Conservation (phyloP, 2,329 filamentous ascomycete genomes). For the Calonectria henricotiae region DNA sequence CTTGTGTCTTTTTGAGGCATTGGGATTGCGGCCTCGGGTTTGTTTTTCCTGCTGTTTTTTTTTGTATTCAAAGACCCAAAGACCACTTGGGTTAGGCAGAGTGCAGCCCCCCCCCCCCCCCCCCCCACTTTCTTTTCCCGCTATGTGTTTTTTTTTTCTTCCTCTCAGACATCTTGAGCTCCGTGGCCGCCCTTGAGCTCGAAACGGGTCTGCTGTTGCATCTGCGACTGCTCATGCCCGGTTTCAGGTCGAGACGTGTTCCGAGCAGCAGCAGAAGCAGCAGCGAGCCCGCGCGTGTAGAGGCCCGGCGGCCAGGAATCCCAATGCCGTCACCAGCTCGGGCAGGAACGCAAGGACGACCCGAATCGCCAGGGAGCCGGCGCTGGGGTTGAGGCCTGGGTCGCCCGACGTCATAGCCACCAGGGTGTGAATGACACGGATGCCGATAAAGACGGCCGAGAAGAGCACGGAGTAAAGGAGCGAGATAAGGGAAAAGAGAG, state of each 20-base stretch:
- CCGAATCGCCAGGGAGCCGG: slow-evolving; percentile 29
- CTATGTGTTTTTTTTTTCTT: too few species aligned
- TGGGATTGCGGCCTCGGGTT: too few species aligned
- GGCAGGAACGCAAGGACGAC: slow-evolving; percentile 33
- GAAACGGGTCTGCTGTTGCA: background rate
- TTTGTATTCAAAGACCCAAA: too few species aligned
- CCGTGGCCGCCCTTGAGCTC: slow-evolving; percentile 8
- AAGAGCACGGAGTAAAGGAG: slow-evolving; percentile 32
- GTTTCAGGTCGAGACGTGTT: slow-evolving; percentile 20
- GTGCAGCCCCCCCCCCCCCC: too few species aligned
- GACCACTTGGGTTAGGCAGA: too few species aligned
- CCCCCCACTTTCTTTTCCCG: too few species aligned
- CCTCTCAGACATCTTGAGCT: background rate
- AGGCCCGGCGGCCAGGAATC: slow-evolving; percentile 33
- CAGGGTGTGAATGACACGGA: slow-evolving; percentile 35
- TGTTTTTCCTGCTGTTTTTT: too few species aligned
- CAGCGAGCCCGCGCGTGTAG: background rate
- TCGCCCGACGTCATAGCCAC: slow-evolving; percentile 30
- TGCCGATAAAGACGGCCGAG: slow-evolving; percentile 35
- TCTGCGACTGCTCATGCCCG: slow-evolving; percentile 2
- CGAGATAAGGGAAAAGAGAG: background rate
- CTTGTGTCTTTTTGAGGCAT: too few species aligned
- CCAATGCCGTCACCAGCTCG: slow-evolving; percentile 27
- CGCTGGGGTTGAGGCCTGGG: slow-evolving; percentile 21
- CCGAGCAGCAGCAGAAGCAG: background rate